Evolutionary conservation across 345 rosid genomes (phyloP), one percentile per base, ranked within the genome.

Genomic region (Boechera divaricarpa): DNA sequence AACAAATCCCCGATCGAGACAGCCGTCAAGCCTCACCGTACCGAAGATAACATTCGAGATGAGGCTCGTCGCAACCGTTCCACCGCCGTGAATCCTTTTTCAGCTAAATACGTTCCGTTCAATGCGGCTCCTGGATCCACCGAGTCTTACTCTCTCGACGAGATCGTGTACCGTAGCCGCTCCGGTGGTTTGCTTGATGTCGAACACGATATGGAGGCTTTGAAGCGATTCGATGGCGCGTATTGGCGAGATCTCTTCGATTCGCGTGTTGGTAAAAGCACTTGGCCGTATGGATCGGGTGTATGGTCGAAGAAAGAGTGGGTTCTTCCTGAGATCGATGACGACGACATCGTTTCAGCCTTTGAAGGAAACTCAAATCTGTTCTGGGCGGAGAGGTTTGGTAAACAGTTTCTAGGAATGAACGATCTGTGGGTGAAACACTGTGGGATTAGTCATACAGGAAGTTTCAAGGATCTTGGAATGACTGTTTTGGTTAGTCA

Each of bases 401-500:
- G 98, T 26, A 88, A 91, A 65, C 77, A 82, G 80, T 89, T 87
- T 65, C 39, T 89, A 29, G 93, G 86, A 8, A 93, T 93, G 98
- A 87, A 83, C 48, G 97, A 93, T 83, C 70, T 93, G 62, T 93
- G 98, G 98, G 97, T 93, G 11, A 93, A 93, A 76, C 98, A 93
- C 63, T 93, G 98, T 16, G 98, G 98, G 29, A 93, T 91, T 74
- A 87, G 93, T 77, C 98, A 93, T 60, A 91, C 98, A 0, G 98
- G 98, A 1, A 93, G 98, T 77, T 93, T 93, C 66, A 93, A 93
- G 81, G 98, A 93, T 79, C 80, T 93, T 62, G 98, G 97, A 0
- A 93, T 93, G 98, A 93, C 98, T 1, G 98, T 93, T 72, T 79
- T 93, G 84, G 97, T 93, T 12, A 91, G 97, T 51, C 98, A 93